Percentiles rank a stretch among this genome's conserved stretches.
Evolutionary conservation across 441 rosid species (phyloP).

Genomic region (Mallotus japonicus): DNA sequence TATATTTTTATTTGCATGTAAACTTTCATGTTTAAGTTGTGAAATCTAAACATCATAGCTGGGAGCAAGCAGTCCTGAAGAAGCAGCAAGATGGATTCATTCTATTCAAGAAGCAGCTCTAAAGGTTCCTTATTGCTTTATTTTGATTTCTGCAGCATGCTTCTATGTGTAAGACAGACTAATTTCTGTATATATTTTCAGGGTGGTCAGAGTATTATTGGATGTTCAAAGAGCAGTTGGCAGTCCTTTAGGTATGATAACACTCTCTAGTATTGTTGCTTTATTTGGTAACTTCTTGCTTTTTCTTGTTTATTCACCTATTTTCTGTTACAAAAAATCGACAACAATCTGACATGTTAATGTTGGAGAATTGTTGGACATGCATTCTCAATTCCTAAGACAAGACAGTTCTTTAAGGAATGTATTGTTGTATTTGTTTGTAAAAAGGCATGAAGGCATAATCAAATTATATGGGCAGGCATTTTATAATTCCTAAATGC

Average conservation of each 20-base stretch:
- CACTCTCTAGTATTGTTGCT: slow-evolving; percentile 2
- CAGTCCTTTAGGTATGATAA: slow-evolving; percentile 59
- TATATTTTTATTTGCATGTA: slow-evolving; percentile 15
- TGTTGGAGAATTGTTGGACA: neutral
- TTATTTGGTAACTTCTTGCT: slow-evolving; percentile 5
- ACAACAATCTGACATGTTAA: neutral
- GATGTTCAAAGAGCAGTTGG: slow-evolving; percentile 66
- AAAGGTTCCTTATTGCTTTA: slow-evolving; percentile 48
- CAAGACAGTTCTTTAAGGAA: neutral
- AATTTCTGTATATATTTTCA: slow-evolving; percentile 38
- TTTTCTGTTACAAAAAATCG: neutral
- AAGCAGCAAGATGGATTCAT: slow-evolving; percentile 97
- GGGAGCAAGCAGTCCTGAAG: slow-evolving; percentile 98
- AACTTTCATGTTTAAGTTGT: slow-evolving; percentile 32
- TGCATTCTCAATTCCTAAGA: neutral
- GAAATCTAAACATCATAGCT: slow-evolving; percentile 50
- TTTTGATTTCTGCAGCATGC: slow-evolving; percentile 11
- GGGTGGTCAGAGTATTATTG: slow-evolving; percentile 48
- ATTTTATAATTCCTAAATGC: slow-evolving; percentile 14
- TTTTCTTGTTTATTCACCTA: slow-evolving; percentile 6
- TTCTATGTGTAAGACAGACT: slow-evolving; percentile 23
- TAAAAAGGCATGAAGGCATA: neutral
- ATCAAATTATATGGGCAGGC: neutral
- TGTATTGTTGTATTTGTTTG: slow-evolving; percentile 4
- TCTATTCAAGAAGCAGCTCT: slow-evolving; percentile 74